These are phyloP conservation scores for Pneumocystis oryctolagi DNA, from an alignment of 1,139 yeast genomes.

Conservation along the genomic window DNA sequence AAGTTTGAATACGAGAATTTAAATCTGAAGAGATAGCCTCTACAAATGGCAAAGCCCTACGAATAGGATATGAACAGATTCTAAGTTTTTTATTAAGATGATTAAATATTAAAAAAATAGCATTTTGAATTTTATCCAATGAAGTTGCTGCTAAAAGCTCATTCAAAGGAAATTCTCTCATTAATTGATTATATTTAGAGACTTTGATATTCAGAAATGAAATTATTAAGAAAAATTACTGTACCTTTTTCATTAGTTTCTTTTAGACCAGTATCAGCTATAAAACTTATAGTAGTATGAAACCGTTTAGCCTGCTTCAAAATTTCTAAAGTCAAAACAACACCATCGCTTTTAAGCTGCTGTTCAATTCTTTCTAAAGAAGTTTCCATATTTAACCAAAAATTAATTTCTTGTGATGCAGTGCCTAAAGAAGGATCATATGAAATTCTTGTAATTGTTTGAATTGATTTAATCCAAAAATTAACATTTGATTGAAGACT, in stretches of 20 bases:
- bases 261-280: conserved; percentile 55
- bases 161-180: conserved; percentile 57
- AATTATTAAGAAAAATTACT: not conserved
- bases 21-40: conserved; percentile 45
- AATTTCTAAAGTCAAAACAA: conserved; percentile 45
- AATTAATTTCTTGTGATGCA: conserved; percentile 55
- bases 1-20: conserved; percentile 22
- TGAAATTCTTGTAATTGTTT: conserved; percentile 38
- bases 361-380: conserved; percentile 42
- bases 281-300: conserved; percentile 59
- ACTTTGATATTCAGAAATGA: conserved; percentile 24
- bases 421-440: conserved; percentile 42
- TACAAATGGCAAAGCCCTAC: conserved; percentile 46
- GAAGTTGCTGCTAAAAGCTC: conserved; percentile 40
- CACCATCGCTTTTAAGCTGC: conserved; percentile 44
- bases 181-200: conserved; percentile 41
- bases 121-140: conserved; percentile 33
- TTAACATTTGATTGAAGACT: conserved; percentile 52
- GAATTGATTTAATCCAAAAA: conserved; percentile 56
- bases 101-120: conserved; percentile 37
- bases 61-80: conserved; percentile 48
- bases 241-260: conserved; percentile 32
- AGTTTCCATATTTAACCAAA: conserved; percentile 63
- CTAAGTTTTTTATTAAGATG: conserved; percentile 50
- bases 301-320: conserved; percentile 61